Conservation (phyloP, 352 stramenopile species). For the Aphanomyces invadans region DNA sequence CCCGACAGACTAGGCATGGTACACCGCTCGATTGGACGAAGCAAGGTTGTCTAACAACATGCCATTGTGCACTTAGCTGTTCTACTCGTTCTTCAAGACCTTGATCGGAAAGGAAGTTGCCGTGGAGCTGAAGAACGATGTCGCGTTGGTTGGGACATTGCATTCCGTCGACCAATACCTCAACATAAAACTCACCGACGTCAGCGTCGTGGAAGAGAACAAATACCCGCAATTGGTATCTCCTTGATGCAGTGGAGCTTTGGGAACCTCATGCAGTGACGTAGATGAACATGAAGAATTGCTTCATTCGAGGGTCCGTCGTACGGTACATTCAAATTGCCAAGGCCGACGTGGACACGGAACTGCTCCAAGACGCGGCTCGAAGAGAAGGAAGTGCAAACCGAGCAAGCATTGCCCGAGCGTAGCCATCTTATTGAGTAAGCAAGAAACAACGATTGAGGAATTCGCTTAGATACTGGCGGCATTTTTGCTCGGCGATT, state of each 20-base stretch:
- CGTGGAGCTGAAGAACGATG: slow-evolving; percentile 99
- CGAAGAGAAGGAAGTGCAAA: slow-evolving; percentile 64
- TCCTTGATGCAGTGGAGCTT: background rate
- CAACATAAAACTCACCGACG: slow-evolving; percentile 97
- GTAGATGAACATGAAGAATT: slow-evolving; percentile 95
- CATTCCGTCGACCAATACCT: slow-evolving; percentile 99
- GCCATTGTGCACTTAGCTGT: slow-evolving; percentile 59
- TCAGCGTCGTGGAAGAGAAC: slow-evolving; percentile 93
- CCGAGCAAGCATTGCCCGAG: slow-evolving; percentile 11
- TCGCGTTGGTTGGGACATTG: slow-evolving; percentile 93
- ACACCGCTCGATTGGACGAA: background rate
- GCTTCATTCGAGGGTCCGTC: slow-evolving; percentile 97
- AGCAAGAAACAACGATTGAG: background rate
- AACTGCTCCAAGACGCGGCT: slow-evolving; percentile 86
- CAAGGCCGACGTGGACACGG: slow-evolving; percentile 93
- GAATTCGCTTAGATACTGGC: background rate
- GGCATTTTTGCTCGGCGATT: too few relatives aligned
- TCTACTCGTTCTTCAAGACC: slow-evolving; percentile 99
- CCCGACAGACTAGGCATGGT: background rate
- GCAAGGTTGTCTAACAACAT: background rate
- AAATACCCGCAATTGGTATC: slow-evolving; percentile 94
- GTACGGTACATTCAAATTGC: slow-evolving; percentile 99
- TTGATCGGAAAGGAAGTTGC: slow-evolving; percentile 95
- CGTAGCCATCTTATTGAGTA: background rate
- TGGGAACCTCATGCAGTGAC: background rate